Base-by-base conservation (phyloP, 2,329 filamentous ascomycete genomes). In the Sporothrix curviconia region DNA sequence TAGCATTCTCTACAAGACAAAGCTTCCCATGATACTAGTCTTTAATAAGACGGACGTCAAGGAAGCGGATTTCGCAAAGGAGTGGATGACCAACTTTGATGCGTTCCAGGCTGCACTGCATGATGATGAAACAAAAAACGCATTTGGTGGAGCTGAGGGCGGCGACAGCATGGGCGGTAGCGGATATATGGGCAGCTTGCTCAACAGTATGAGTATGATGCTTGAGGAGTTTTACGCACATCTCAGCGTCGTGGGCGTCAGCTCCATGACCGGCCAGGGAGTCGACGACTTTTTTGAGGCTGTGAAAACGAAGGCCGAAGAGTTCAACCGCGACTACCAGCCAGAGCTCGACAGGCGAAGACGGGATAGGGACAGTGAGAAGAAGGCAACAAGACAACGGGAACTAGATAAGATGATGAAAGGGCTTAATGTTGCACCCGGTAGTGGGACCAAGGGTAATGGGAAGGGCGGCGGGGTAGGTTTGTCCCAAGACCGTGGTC, bases 61-160 rank as follows among this genome's bases (percentile, higher is more conserved):
- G 70, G 88, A 95, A 66, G 90, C 91, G 0, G 81, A 83, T 25
- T 96, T 96, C 67, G 94, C 92, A 1, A 94, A 92, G 74, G 91
- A 97, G 69, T 99, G 95, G 94, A 99, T 99, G 94, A 95, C 92
- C 6, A 92, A 99, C 71, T 99, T 96, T 67, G 94, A 99, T 64
- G 85, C 89, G 1, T 99, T 99, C 74, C 94, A 97, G 70, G 83
- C 83, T 15, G 92, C 95, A 1, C 77, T 99, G 46, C 82, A 83
- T 50, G 76, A 82, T 25, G 94, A 97, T 67, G 90, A 96, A 69
- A 84, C 87, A 57, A 78, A 80, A 7, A 90, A 91, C 46, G 84
- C 82, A 0, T 88, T 91, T 66, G 89, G 88, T 12, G 85, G 87
- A 14, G 78, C 81, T 28, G 90, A 91, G 64, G 85, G 83, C 9